These are phyloP conservation scores for Colletotrichum sp. DNA, from an alignment of 2,329 filamentous ascomycete species.

Conservation along the genomic window DNA sequence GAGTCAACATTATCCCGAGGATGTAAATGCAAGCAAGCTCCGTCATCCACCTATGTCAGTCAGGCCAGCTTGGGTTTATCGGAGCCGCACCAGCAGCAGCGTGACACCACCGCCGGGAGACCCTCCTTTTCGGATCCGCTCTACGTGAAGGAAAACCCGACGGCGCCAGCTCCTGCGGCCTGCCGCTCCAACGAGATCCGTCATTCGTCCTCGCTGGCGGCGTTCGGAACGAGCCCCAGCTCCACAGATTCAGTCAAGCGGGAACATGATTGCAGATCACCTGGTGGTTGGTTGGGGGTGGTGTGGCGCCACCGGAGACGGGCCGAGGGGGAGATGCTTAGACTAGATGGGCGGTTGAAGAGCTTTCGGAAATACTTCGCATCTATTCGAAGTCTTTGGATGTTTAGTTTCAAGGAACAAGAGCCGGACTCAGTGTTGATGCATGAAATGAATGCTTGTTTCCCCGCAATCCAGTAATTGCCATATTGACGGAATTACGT, in stretches of 20 bases:
- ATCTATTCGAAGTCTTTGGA: background rate
- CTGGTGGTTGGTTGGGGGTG: background rate
- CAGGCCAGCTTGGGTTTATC: background rate
- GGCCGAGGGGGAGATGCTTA: background rate
- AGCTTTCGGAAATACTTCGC: slow-evolving; percentile 10
- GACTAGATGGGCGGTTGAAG: background rate
- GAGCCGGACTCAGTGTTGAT: background rate
- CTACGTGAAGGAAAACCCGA: background rate
- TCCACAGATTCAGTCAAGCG: background rate
- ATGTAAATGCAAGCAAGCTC: background rate
- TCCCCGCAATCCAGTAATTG: background rate
- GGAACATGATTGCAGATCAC: background rate
- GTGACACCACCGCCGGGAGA: background rate
- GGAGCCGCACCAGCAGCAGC: background rate
- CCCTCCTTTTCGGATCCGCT: background rate
- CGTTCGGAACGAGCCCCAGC: background rate
- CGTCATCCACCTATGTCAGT: background rate
- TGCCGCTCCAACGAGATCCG: background rate
- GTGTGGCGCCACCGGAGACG: background rate
- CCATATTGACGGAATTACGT: background rate
- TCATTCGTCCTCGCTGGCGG: background rate
- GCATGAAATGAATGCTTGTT: background rate
- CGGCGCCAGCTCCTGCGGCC: background rate
- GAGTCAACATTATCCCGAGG: background rate
- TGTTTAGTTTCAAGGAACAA: background rate